Percentiles rank a stretch among this genome's conserved stretches.
phyloP scores from a whole-genome alignment of 805 yeast genomes.

The Lipomyces japonicus region DNA sequence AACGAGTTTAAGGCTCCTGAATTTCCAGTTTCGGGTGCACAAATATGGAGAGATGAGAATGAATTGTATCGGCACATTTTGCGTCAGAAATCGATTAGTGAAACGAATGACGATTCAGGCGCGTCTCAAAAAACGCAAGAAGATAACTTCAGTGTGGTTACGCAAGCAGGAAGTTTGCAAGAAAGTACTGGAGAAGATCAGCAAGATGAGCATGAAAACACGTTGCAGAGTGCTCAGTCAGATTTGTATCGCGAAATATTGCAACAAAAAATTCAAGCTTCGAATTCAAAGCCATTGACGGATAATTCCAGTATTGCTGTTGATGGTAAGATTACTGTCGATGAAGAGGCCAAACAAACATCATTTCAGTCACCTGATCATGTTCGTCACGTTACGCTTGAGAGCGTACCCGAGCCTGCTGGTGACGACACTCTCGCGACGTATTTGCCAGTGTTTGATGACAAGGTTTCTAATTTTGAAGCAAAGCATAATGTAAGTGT shows the following conservation, averaged over 20 bases:
- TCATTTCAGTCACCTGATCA: too few species aligned
- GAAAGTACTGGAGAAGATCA: slow-evolving; percentile 2
- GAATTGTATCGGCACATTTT: slow-evolving; percentile 18
- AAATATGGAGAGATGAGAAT: slow-evolving; percentile 11
- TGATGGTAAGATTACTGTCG: too few species aligned
- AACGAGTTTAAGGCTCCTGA: not conserved
- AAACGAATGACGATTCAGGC: not conserved
- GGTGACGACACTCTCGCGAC: too few species aligned
- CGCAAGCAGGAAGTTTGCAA: slow-evolving; percentile 25
- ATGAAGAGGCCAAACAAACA: too few species aligned
- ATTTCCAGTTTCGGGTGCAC: not conserved
- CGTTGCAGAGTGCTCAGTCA: slow-evolving; percentile 15
- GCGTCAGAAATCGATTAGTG: slow-evolving; percentile 10
- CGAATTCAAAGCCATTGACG: too few species aligned
- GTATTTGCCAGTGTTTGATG: too few species aligned
- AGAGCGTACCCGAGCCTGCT: too few species aligned
- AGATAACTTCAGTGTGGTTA: slow-evolving; percentile 17
- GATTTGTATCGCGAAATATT: slow-evolving; percentile 19
- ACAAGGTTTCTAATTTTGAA: too few species aligned
- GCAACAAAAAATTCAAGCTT: slow-evolving; percentile 12
- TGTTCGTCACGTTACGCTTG: too few species aligned
- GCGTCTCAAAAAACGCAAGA: not conserved
- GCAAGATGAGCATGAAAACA: slow-evolving; percentile 12
- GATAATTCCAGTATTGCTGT: too few species aligned
- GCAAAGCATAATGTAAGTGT: too few species aligned